Base-by-base conservation (phyloP, 257 asterid species). In the Cruciata laevipes region DNA sequence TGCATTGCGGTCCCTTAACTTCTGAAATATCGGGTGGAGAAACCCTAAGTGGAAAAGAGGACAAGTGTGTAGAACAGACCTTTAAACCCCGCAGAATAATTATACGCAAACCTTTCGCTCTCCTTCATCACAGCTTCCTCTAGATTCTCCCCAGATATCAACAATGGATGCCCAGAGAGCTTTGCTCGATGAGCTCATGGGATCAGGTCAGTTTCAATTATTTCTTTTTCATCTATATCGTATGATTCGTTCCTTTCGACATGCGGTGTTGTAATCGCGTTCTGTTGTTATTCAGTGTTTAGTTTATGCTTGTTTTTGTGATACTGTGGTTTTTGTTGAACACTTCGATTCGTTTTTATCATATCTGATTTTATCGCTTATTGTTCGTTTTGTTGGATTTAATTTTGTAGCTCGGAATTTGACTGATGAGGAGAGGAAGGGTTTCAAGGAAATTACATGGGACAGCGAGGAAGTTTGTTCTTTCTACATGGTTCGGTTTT, bases 161-260 rank as follows among this genome's bases (percentile, higher is more conserved):
- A 68, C 65, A 73, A 89, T 89, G 96, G 95, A 89, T 74, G 96
- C 96, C 73, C 96, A 89, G 79, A 85, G 96, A 81, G 95, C 96
- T 76, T 77, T 89, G 80, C 95, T 89, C 20, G 96, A 89, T 76
- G 96, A 89, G 81, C 96, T 89, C 81, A 87, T 89, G 94, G 96
- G 96, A 79, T 79, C 93, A 75, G 95, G 96, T 89, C 71, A 31
- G 35, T 61, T 23, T 20, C 9, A 62, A 61, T 16, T 7, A 0
- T 53, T 3, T 47, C 3, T 6, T 65, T 44, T 47, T 14, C 65
- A 13, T 52, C 16, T 8, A 0, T 27, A 11, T 61, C 10, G 10
- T 51, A 5, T 31, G 51, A 37, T 62, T 23, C 31, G 17, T 20
- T 63, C 6, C 23, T 20, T 0, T 35, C 23, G 42, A 13, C 31